Evolutionary conservation across 148 eudicot genomes (phyloP), one percentile per base, ranked within the genome.

Genomic region (Persicaria maculosa): DNA sequence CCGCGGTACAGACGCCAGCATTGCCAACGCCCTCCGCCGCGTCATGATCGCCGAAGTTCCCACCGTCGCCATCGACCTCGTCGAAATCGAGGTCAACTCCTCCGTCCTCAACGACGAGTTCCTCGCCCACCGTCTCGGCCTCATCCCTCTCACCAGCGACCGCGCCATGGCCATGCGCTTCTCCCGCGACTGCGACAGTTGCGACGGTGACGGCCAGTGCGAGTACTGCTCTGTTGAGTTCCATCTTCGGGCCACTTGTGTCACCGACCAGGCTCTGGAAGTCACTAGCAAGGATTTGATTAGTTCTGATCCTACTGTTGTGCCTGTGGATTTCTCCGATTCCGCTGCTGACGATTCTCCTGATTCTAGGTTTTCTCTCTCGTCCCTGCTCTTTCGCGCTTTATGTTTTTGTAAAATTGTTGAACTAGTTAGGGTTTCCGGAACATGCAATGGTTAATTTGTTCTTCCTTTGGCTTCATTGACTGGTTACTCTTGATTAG

Each of bases 191-290:
- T 90, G 98, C 44, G 96, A 94, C 74, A 92, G 93, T 4, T 94
- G 97, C 68, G 97, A 94, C 22, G 98, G 98, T 7, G 98, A 91
- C 25, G 98, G 98, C 0, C 96, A 92, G 82, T 94, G 97, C 36
- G 98, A 92, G 89, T 88, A 72, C 75, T 92, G 98, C 79, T 90
- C 98, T 1, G 97, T 94, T 1, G 98, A 94, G 90, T 94, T 91
- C 58, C 89, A 94, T 76, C 76, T 94, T 12, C 61, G 91, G 14
- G 97, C 93, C 9, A 90, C 84, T 69, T 94, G 98, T 72, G 77
- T 87, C 20, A 78, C 72, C 1, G 98, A 92, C 50, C 85, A 86
- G 69, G 92, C 96, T 16, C 83, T 87, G 5, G 97, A 95, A 74
- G 98, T 92, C 20, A 92, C 97, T 7, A 86, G 90, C 44, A 92